Base-by-base conservation (phyloP, 768 basidiomycete species). In the Crepidotus variabilis region DNA sequence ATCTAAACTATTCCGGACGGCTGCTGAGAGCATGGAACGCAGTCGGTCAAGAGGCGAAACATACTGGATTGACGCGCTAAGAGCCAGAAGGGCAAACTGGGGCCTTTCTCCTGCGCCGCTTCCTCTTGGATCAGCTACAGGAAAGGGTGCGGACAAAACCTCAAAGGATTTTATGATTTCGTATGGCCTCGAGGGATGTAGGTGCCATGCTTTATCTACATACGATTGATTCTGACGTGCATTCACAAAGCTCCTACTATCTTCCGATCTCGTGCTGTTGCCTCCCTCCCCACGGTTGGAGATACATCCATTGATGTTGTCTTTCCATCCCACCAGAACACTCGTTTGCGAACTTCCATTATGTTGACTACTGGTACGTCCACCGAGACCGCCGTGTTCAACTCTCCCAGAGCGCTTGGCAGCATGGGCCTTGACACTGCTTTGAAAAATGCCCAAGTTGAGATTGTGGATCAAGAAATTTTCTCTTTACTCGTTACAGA, bases 41-140 rank as follows among this genome's bases (percentile, higher is more conserved):
- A 76, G 82, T 20, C 75, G 85, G 39, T 61, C 80, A 8, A 75
- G 79, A 50, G 81, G 85, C 43, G 89, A 92, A 65, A 83, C 76
- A 57, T 92, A 92, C 62, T 94, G 92, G 92, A 76, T 85, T 6
- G 84, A 92, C 66, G 92, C 92, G 2, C 75, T 94, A 47, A 87
- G 83, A 65, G 85, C 90, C 47, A 75, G 92, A 59, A 72, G 81
- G 63, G 84, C 78, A 7, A 93, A 94, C 61, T 94, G 92, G 92
- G 80, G 87, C 13, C 72, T 94, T 33, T 81, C 87, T 45, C 88
- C 90, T 32, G 88, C 90, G 8, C 90, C 91, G 21, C 77, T 92
- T 36, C 90, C 88, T 13, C 72, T 74, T 39, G 90, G 89, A 36
- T 80, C 86, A 22, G 74, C 84, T 0, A 84, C 77, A 0, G 90